A percentile compares a stretch with the other conserved stretches of the same genome.
Conservation (phyloP, 768 basidiomycete species). For the Lactarius sanguifluus region DNA sequence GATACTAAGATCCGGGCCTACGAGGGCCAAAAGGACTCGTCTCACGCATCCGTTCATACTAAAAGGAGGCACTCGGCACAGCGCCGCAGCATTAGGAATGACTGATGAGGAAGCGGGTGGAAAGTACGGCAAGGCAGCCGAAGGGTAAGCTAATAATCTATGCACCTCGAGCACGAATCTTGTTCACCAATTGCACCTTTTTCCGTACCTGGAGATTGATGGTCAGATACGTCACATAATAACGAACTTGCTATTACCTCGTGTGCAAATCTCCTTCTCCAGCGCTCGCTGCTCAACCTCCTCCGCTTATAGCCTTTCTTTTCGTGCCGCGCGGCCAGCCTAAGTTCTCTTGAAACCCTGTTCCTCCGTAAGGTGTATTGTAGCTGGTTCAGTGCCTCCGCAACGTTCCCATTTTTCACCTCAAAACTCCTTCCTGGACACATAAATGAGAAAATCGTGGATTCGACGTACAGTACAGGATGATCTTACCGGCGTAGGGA, state of each 20-base stretch:
- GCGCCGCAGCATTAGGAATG: conserved; percentile 18
- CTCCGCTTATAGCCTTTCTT: conserved; percentile 80
- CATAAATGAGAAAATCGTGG: conserved; percentile 15
- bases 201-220: conserved; percentile 63
- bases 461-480: not conserved
- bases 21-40: conserved; percentile 13
- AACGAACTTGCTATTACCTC: conserved; percentile 50
- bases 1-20: conserved; percentile 4
- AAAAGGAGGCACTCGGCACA: conserved; percentile 9
- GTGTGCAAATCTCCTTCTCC: conserved; percentile 76
- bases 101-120: conserved; percentile 14
- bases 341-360: conserved; percentile 51
- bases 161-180: conserved; percentile 74
- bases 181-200: conserved; percentile 77
- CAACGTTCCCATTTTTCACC: conserved; percentile 47
- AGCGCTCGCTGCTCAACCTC: conserved; percentile 70
- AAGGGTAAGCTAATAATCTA: conserved; percentile 37
- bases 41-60: not conserved
- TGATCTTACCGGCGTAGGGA: conserved; percentile 23
- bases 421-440: conserved; percentile 59
- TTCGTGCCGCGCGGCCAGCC: conserved; percentile 63
- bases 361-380: conserved; percentile 55
- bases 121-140: conserved; percentile 14
- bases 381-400: conserved; percentile 49
- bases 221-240: conserved; percentile 26